These are phyloP conservation scores for Scenedesmus sp. DNA, from an alignment of 163 green algal genomes.

Conservation along the genomic window DNA sequence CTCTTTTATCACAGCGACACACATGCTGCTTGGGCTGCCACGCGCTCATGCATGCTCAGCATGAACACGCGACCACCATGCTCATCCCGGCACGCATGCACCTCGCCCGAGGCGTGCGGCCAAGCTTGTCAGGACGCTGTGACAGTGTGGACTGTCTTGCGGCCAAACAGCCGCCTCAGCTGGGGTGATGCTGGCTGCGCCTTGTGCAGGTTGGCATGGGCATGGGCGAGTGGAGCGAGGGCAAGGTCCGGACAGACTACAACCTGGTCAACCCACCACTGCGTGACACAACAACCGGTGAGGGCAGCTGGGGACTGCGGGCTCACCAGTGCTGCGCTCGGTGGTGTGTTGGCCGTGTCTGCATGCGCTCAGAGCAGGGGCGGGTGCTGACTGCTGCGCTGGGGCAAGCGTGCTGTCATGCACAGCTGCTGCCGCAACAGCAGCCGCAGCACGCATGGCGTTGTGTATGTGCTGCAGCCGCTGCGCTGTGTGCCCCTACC, in stretches of 20 bases:
- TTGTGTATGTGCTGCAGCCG: background rate
- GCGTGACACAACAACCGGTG: slow-evolving; percentile 40
- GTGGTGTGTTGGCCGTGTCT: no score
- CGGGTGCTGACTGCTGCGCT: no score
- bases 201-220: slow-evolving; percentile 47
- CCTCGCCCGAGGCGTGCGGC: no score
- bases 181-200: background rate
- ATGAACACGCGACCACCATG: no score
- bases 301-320: background rate
- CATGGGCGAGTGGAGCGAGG: slow-evolving; percentile 21
- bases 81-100: no score
- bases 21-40: no score
- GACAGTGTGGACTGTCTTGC: no score
- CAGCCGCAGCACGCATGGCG: background rate
- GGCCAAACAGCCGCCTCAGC: background rate
- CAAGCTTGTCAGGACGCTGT: no score
- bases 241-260: slow-evolving; percentile 29
- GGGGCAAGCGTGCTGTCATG: background rate
- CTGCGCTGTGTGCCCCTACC: background rate
- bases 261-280: slow-evolving; percentile 24
- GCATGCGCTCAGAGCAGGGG: no score
- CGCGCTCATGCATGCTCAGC: no score
- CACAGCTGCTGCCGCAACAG: background rate
- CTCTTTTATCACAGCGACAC: no score
- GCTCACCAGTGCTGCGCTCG: background rate